Base-by-base conservation (phyloP, 2,329 filamentous ascomycete species). In the Monilinia aucupariae region DNA sequence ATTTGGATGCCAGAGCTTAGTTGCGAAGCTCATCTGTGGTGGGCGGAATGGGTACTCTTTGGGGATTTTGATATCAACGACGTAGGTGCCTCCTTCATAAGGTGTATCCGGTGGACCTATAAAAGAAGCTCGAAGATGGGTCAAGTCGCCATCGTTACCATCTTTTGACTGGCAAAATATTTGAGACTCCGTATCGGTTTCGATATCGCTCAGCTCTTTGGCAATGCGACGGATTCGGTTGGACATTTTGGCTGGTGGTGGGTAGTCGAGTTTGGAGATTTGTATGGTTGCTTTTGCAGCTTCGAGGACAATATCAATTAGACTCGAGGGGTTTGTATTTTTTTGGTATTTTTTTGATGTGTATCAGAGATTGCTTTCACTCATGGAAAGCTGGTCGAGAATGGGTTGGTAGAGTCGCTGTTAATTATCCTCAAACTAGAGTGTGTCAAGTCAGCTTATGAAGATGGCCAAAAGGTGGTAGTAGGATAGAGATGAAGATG, bases 1-100 rank as follows among this genome's bases (percentile, higher is more conserved):
- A 74, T 99, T 99, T 41, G 94, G 94, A 75, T 99, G 94, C 92
- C 92, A 99, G 70, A 97, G 88, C 76, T 88, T 92, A 67, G 94
- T 99, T 68, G 88, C 84, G 73, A 97, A 97, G 71, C 85, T 88
- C 89, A 99, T 97, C 64, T 85, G 76, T 5, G 94, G 94, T 4
- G 93, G 91, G 70, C 92, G 89, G 79, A 99, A 99, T 0, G 94
- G 94, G 73, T 99, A 99, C 69, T 90, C 89, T 66, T 84, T 83
- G 0, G 93, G 92, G 60, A 99, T 94, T 71, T 83, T 83, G 71
- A 99, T 94, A 72, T 96, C 90, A 69, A 99, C 85, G 20, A 83
- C 77, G 75, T 86, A 99, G 34, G 82, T 87, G 48, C 92, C 94
- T 25, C 91, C 92, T 69, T 92, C 90, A 74, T 97, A 99, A 0